Percentiles rank a stretch among this genome's conserved stretches.
Conservation (phyloP, 805 yeast genomes). For the Candida adriatica region DNA sequence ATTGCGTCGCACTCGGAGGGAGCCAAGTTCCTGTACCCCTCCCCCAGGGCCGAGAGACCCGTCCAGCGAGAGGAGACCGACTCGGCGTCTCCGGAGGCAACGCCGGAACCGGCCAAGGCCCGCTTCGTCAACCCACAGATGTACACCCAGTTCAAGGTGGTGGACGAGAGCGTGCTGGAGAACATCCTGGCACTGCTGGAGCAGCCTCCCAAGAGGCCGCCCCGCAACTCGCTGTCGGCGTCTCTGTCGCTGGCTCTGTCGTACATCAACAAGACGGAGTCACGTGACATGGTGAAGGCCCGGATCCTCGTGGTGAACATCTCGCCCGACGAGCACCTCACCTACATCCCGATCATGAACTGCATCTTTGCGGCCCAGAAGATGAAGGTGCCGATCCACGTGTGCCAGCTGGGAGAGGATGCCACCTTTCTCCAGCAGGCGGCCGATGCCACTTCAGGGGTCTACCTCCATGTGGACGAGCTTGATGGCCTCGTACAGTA, state of each 20-base stretch:
- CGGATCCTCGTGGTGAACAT: slow-evolving; percentile 58
- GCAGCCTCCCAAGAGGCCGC: slow-evolving; percentile 24
- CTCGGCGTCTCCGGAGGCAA: slow-evolving; percentile 13
- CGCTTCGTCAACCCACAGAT: slow-evolving; percentile 48
- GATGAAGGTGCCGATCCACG: slow-evolving; percentile 82
- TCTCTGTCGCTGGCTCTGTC: slow-evolving; percentile 80
- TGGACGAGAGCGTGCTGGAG: slow-evolving; percentile 66
- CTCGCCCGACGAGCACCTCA: slow-evolving; percentile 67
- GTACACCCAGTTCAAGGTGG: slow-evolving; percentile 77
- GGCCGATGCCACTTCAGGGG: slow-evolving; percentile 89
- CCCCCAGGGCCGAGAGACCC: slow-evolving; percentile 1
- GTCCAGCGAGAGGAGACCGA: slow-evolving; percentile 2
- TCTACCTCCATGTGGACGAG: slow-evolving; percentile 61
- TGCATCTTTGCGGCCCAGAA: slow-evolving; percentile 94
- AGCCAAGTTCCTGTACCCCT: slow-evolving; percentile 66
- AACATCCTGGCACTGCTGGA: slow-evolving; percentile 40
- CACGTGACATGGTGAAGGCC: slow-evolving; percentile 47
- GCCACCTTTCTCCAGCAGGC: slow-evolving; percentile 93
- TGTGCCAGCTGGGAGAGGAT: slow-evolving; percentile 67
- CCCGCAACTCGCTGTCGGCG: slow-evolving; percentile 55
- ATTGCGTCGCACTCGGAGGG: slow-evolving; percentile 70
- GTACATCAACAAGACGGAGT: slow-evolving; percentile 56
- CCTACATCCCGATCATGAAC: slow-evolving; percentile 92
- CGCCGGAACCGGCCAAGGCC: slow-evolving; percentile 11
- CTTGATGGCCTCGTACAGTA: slow-evolving; percentile 80